These are phyloP conservation scores for Triticum turgidum DNA, from an alignment of 176 grass and related monocot species.

Conservation along the genomic window DNA sequence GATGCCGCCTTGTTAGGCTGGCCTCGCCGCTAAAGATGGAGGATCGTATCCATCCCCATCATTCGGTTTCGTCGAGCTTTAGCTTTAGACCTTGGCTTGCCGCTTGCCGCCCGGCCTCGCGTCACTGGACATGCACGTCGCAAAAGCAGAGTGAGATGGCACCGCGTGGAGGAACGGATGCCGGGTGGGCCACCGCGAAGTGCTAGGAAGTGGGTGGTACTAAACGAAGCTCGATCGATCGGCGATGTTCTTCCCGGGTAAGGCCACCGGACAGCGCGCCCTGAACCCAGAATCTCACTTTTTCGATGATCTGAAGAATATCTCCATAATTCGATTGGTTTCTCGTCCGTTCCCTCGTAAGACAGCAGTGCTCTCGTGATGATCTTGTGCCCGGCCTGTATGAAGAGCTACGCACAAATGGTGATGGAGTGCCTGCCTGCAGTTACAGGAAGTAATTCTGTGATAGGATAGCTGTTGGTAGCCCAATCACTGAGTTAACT, in stretches of 20 bases:
- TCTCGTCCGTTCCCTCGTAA: too few species aligned
- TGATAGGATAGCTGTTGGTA: too few species aligned
- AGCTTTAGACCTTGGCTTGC: constrained; percentile 11
- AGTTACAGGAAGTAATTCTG: not conserved
- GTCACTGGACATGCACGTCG: constrained; percentile 16
- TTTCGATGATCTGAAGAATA: not conserved
- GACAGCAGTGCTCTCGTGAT: too few species aligned
- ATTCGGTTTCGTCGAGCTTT: constrained; percentile 23
- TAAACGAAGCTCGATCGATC: not conserved
- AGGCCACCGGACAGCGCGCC: not conserved
- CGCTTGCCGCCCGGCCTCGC: not conserved
- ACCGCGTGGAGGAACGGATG: constrained; percentile 25
- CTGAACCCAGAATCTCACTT: not conserved
- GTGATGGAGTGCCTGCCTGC: too few species aligned
- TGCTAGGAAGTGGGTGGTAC: not conserved
- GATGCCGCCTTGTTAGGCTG: not conserved
- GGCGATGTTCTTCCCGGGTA: constrained; percentile 12
- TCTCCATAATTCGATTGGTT: not conserved
- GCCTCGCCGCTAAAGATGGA: constrained; percentile 2
- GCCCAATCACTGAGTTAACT: too few species aligned
- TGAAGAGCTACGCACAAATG: too few species aligned
- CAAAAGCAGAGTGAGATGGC: constrained; percentile 35
- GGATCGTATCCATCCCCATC: constrained; percentile 16
- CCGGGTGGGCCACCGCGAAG: not conserved
- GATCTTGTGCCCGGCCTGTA: too few species aligned